phyloP scores from a whole-genome alignment of 2,329 filamentous ascomycete species.

The Leptographium radiaticola region DNA sequence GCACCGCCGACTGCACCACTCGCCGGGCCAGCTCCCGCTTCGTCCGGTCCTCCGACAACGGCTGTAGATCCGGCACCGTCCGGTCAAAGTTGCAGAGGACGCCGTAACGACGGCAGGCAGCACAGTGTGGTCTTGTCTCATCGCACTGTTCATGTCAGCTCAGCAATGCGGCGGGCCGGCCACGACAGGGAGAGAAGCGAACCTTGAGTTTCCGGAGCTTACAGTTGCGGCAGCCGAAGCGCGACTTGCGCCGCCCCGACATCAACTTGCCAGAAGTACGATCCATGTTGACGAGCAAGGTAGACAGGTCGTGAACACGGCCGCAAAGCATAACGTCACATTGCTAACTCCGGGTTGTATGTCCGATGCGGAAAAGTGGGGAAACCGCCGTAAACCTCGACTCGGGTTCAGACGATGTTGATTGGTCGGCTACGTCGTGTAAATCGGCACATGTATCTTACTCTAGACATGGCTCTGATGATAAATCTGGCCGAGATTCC shows the following conservation, averaged over 20 bases:
- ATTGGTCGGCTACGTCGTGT: not conserved
- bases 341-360: not conserved
- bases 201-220: constrained; percentile 38
- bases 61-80: constrained; percentile 24
- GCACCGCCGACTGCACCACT: not conserved
- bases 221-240: constrained; percentile 33
- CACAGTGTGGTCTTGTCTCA: constrained; percentile 29
- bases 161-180: not conserved
- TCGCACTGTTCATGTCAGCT: constrained; percentile 25
- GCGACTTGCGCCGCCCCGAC: not conserved
- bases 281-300: not conserved
- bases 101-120: constrained; percentile 27
- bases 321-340: not conserved
- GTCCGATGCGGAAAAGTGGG: not conserved
- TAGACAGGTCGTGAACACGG: not conserved
- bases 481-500: too few relatives aligned
- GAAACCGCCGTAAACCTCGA: not conserved
- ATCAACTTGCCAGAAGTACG: not conserved
- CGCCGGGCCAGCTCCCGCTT: not conserved
- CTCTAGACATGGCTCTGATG: not conserved
- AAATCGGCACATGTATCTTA: not conserved
- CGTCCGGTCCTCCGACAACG: constrained; percentile 15
- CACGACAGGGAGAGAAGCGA: not conserved
- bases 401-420: constrained; percentile 9
- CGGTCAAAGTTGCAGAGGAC: constrained; percentile 29